A percentile compares a stretch with the other conserved stretches of the same genome.
Conservation (phyloP, 768 basidiomycete genomes). For the Termitomyces eurrhizus region DNA sequence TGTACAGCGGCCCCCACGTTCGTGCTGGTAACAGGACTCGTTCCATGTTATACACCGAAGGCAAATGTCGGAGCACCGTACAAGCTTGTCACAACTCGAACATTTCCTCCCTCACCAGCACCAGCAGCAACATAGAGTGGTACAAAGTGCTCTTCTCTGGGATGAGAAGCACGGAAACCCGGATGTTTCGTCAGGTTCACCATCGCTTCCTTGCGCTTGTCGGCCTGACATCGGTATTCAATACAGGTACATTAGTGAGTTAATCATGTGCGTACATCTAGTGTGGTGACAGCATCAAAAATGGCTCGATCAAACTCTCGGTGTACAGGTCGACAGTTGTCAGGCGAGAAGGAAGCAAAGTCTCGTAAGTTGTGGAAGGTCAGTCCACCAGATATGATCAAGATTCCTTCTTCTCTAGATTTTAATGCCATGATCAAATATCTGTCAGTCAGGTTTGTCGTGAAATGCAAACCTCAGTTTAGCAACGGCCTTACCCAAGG, state of each 20-base stretch:
- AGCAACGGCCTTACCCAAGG: constrained; percentile 55
- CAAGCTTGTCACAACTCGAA: constrained; percentile 43
- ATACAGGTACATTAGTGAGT: not conserved
- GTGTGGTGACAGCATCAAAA: constrained; percentile 44
- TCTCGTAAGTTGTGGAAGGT: constrained; percentile 66
- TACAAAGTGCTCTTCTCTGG: constrained; percentile 77
- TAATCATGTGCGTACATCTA: constrained; percentile 34
- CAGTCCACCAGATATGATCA: constrained; percentile 70
- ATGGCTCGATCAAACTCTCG: constrained; percentile 60
- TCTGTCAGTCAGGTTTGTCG: not conserved
- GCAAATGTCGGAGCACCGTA: constrained; percentile 64
- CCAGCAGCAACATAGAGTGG: constrained; percentile 77
- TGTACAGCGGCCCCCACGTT: not conserved
- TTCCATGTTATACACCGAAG: constrained; percentile 45
- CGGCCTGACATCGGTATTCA: constrained; percentile 30
- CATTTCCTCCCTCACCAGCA: constrained; percentile 56
- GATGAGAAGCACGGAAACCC: constrained; percentile 66
- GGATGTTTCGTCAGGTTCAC: constrained; percentile 50
- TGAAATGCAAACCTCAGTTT: constrained; percentile 46
- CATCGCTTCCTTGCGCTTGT: constrained; percentile 53
- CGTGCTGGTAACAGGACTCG: not conserved
- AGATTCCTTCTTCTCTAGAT: constrained; percentile 56
- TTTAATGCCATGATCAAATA: not conserved
- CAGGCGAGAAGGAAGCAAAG: constrained; percentile 43
- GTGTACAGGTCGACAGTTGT: constrained; percentile 42